These are phyloP conservation scores for Solanum stenotomum DNA, from an alignment of 257 asterid species.

Conservation along the genomic window DNA sequence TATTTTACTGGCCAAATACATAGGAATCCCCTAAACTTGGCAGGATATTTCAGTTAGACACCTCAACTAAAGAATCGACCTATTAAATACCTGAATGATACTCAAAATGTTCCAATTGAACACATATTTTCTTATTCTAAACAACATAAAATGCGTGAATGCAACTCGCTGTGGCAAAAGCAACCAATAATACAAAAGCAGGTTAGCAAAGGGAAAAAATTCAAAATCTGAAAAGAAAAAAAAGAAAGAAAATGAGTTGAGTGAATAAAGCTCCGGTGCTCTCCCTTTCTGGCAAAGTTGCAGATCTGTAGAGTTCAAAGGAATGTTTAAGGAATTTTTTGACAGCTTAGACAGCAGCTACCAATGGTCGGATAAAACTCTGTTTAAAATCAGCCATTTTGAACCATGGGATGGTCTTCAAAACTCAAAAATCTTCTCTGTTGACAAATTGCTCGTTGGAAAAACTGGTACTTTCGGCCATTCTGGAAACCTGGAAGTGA, in stretches of 20 bases:
- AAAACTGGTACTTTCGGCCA: not conserved
- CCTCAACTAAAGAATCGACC: not conserved
- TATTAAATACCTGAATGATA: not conserved
- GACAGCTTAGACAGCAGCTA: not conserved
- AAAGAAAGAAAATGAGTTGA: not conserved
- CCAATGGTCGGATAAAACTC: not conserved
- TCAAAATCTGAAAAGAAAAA: not conserved
- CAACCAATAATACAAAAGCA: not conserved
- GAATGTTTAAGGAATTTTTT: not conserved
- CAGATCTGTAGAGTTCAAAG: not conserved
- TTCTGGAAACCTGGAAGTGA: not conserved
- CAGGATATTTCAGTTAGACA: not conserved
- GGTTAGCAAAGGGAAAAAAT: not conserved
- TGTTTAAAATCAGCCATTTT: not conserved
- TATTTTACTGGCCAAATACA: not conserved
- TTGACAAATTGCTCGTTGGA: not conserved
- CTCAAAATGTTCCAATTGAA: not conserved
- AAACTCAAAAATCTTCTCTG: not conserved
- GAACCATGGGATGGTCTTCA: not conserved
- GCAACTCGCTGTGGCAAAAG: not conserved
- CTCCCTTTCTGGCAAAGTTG: not conserved
- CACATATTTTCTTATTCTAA: not conserved
- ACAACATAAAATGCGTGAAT: not conserved
- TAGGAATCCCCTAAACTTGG: not conserved
- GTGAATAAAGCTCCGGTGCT: not conserved